Evolutionary conservation across 1,284 basidiomycete genomes (phyloP).

Genomic region (Apiotrichum sp.): DNA sequence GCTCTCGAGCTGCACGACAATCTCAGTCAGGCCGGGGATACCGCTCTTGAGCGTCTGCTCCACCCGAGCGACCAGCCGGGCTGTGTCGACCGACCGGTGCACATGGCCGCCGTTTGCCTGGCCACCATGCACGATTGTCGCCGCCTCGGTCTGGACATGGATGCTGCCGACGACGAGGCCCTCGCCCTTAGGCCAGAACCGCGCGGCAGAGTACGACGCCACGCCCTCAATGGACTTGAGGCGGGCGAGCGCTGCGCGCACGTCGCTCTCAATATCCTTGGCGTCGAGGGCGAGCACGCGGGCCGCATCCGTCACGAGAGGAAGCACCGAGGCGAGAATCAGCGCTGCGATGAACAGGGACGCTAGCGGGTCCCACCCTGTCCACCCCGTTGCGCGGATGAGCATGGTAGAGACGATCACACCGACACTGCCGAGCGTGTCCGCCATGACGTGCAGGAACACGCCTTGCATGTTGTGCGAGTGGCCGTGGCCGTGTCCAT

Average conservation of each 20-base stretch:
- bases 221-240: slow-evolving; percentile 70
- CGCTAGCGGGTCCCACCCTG: slow-evolving; percentile 97
- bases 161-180: slow-evolving; percentile 80
- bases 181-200: slow-evolving; percentile 96
- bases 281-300: slow-evolving; percentile 83
- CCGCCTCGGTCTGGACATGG: slow-evolving; percentile 63
- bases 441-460: slow-evolving; percentile 57
- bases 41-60: slow-evolving; percentile 61
- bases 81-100: slow-evolving; percentile 51
- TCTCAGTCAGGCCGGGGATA: slow-evolving; percentile 73
- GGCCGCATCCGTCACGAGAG: slow-evolving; percentile 88
- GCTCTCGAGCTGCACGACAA: slow-evolving; percentile 74
- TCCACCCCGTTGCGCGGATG: slow-evolving; percentile 98
- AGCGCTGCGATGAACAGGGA: slow-evolving; percentile 93
- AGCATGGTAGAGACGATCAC: slow-evolving; percentile 95
- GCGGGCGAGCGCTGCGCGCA: slow-evolving; percentile 68
- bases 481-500: slow-evolving; percentile 48
- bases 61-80: slow-evolving; percentile 62
- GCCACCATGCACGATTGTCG: slow-evolving; percentile 11
- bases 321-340: slow-evolving; percentile 91
- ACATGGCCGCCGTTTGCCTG: neutral
- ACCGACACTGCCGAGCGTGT: slow-evolving; percentile 59
- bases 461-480: slow-evolving; percentile 99
- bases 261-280: slow-evolving; percentile 58
- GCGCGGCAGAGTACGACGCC: slow-evolving; percentile 67